Evolutionary conservation across 2,329 filamentous ascomycete species (phyloP).

Genomic region (Fusarium sp.): DNA sequence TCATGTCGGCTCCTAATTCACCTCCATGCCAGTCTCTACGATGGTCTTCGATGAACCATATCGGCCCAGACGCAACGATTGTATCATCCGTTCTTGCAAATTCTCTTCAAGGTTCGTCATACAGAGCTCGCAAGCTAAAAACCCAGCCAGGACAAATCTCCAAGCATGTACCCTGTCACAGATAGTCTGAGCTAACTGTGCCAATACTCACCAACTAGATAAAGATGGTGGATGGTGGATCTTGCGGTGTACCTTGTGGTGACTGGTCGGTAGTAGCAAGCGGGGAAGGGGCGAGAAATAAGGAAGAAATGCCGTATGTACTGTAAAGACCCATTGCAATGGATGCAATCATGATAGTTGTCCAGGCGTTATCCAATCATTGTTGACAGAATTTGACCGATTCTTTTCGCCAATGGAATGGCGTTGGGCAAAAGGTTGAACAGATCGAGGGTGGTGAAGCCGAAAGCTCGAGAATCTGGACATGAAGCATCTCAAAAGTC

Average conservation of each 20-base stretch:
- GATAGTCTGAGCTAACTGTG: slow-evolving; percentile 9
- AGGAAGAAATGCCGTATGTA: slow-evolving; percentile 17
- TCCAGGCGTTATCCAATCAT: slow-evolving; percentile 25
- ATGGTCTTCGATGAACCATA: neutral
- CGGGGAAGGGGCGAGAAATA: slow-evolving; percentile 40
- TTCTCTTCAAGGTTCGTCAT: neutral
- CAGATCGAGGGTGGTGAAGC: neutral
- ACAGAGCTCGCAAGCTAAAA: slow-evolving; percentile 4
- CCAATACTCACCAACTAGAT: slow-evolving; percentile 18
- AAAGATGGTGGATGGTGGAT: slow-evolving; percentile 37
- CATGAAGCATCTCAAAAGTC: slow-evolving; percentile 21
- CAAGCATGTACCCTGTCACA: slow-evolving; percentile 33
- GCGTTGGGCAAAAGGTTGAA: neutral
- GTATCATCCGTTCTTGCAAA: neutral
- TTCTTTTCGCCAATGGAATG: slow-evolving; percentile 13
- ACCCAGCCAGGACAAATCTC: neutral
- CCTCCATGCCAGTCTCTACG: neutral
- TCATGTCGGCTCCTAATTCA: neutral
- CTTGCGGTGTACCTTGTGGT: slow-evolving; percentile 26
- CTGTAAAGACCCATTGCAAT: slow-evolving; percentile 11
- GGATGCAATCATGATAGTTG: slow-evolving; percentile 33
- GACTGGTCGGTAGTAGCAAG: slow-evolving; percentile 29
- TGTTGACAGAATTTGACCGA: neutral
- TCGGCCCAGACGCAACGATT: neutral
- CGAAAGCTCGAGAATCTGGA: neutral